Evolutionary conservation across 1,284 basidiomycete genomes (phyloP), one percentile per base, ranked within the genome.

Genomic region (Lentinula novae-zelandiae): DNA sequence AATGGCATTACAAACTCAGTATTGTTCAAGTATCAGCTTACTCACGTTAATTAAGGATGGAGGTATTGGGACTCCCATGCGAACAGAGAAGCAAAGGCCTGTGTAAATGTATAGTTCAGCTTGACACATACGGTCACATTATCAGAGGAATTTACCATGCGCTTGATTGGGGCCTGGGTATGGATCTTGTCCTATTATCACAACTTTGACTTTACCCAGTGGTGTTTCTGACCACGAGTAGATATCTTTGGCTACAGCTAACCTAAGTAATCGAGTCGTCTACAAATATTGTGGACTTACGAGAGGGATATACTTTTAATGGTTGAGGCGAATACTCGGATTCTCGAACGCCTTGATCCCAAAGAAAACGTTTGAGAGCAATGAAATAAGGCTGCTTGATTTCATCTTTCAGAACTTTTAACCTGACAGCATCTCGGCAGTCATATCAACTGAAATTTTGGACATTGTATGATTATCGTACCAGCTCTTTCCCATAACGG

Each of bases 1-100:
- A 12, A 13, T 34, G 15, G 50, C 7, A 15, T 13, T 8, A 22
- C 9, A 22, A n/a, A 48, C 17, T 15, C 1, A 10, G 38, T 39
- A 5, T 15, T n/a, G 15, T 15, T 48, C 22, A 1, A 8, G 9
- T 6, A 22, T 58, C 34, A 53, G 48, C 31, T 2, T 50, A 69
- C 82, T 71, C 70, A 89, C 89, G 72, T 95, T 96, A 66, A 80
- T 79, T 66, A 96, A 76, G 10, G 93, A 95, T 7, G 93, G 91
- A 1, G 94, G 94, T 27, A 89, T 75, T 17, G 75, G 61, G 15
- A 95, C 80, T 8, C 92, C 92, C 53, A 79, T 79, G 10, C 86
- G 87, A 12, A 96, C 95, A 15, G 93, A 95, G 76, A 96, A 96
- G 68, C 89, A 92, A 10, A 96, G 81, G 49, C 88, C 88, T 89